A percentile compares a stretch with the other conserved stretches of the same genome.
These are phyloP conservation scores for Tolypocladium pustulatum DNA, from an alignment of 2,329 filamentous ascomycete genomes.

Conservation along the genomic window DNA sequence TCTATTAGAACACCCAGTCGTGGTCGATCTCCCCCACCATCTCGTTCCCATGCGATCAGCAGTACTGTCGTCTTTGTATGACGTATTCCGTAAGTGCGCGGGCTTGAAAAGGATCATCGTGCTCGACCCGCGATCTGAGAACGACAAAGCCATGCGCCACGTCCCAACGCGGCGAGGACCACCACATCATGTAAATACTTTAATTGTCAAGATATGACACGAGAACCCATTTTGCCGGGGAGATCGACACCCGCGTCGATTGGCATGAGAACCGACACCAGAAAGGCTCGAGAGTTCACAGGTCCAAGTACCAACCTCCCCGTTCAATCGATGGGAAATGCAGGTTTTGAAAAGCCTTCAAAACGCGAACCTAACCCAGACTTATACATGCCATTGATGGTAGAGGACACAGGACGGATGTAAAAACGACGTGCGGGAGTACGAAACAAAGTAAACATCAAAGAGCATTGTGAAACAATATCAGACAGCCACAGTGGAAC, in stretches of 20 bases:
- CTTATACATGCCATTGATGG: not conserved
- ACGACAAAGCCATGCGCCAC: not conserved
- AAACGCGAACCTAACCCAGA: not conserved
- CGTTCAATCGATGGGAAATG: not conserved
- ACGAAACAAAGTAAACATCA: not conserved
- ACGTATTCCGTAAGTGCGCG: not conserved
- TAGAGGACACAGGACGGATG: not conserved
- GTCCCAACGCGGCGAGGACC: not conserved
- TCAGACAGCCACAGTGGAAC: slow-evolving; percentile 1
- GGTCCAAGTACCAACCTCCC: not conserved
- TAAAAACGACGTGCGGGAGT: not conserved
- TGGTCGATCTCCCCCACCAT: not conserved
- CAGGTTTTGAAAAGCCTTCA: not conserved
- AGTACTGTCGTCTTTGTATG: not conserved
- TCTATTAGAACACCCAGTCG: not conserved
- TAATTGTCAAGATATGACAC: not conserved
- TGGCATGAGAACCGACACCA: not conserved
- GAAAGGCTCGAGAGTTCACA: not conserved
- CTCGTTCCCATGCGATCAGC: not conserved
- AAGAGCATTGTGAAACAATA: not conserved
- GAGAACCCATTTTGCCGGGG: not conserved
- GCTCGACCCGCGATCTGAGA: not conserved
- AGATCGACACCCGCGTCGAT: not conserved
- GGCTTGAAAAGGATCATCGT: not conserved
- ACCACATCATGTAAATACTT: not conserved